A percentile compares a stretch with the other conserved stretches of the same genome.
phyloP scores from a whole-genome alignment of 345 rosid genomes.

The Abelmoschus esculentus region DNA sequence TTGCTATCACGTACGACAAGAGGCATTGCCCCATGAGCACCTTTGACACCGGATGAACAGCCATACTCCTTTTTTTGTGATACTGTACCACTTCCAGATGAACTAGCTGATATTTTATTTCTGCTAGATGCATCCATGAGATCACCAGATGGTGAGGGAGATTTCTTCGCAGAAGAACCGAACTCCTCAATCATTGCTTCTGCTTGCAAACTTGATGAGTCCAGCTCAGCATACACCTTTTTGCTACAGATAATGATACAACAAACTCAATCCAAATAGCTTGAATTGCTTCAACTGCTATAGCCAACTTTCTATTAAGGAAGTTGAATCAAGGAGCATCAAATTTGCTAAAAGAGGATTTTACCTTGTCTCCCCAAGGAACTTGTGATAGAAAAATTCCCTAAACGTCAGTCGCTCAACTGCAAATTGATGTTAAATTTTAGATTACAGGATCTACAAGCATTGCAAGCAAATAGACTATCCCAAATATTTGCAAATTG shows the following conservation, averaged over 20 bases:
- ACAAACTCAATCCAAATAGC: slow-evolving; percentile 13
- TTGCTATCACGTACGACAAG: slow-evolving; percentile 18
- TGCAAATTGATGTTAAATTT: slow-evolving; percentile 28
- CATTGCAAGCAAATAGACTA: background rate
- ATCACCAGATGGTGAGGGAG: slow-evolving; percentile 20
- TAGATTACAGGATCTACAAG: background rate
- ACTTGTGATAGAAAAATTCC: slow-evolving; percentile 71
- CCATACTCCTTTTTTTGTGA: slow-evolving; percentile 14
- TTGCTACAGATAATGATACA: slow-evolving; percentile 36
- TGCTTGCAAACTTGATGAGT: slow-evolving; percentile 10
- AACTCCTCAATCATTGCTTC: slow-evolving; percentile 19
- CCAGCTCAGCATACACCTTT: slow-evolving; percentile 18
- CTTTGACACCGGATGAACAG: slow-evolving; percentile 15
- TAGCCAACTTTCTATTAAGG: background rate
- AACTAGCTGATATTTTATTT: slow-evolving; percentile 19
- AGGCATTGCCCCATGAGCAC: slow-evolving; percentile 15
- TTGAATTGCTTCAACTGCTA: slow-evolving; percentile 5
- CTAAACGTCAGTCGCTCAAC: slow-evolving; percentile 61
- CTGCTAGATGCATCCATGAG: slow-evolving; percentile 7
- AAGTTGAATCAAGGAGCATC: background rate
- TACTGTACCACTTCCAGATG: slow-evolving; percentile 20
- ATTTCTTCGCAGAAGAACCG: slow-evolving; percentile 29
- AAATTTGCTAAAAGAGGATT: slow-evolving; percentile 9
- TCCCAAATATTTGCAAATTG: background rate
- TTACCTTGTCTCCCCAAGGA: slow-evolving; percentile 56